Evolutionary conservation across 2,329 filamentous ascomycete genomes (phyloP).

Genomic region (Penicillium sp.): DNA sequence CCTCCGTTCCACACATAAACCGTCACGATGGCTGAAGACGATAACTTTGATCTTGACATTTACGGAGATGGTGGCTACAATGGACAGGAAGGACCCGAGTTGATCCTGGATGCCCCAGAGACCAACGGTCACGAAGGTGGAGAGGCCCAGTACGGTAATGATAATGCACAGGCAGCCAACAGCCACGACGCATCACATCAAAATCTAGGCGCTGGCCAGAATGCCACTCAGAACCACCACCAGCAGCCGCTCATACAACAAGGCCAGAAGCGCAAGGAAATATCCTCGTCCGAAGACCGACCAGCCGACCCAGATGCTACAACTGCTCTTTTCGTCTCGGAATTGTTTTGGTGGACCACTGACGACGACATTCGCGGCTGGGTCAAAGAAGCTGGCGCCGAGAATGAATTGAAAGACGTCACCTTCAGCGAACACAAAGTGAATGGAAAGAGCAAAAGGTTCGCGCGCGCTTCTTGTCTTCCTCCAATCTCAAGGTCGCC

Average conservation of each 20-base stretch:
- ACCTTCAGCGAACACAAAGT: conserved; percentile 99
- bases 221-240: conserved; percentile 33
- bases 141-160: conserved; percentile 23
- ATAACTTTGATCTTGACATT: conserved; percentile 69
- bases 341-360: conserved; percentile 94
- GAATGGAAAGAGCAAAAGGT: conserved; percentile 98
- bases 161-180: conserved; percentile 23
- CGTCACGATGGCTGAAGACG: conserved; percentile 51
- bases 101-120: conserved; percentile 37
- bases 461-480: conserved; percentile 50
- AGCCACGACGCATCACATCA: conserved; percentile 17
- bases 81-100: conserved; percentile 36
- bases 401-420: conserved; percentile 83
- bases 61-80: conserved; percentile 58
- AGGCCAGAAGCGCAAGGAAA: conserved; percentile 60
- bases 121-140: conserved; percentile 22
- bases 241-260: conserved; percentile 50
- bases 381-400: conserved; percentile 72
- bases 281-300: conserved; percentile 46
- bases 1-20: conserved; percentile 21
- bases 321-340: conserved; percentile 76
- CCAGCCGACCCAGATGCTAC: conserved; percentile 58
- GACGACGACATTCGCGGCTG: conserved; percentile 93
- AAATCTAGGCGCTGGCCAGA: conserved; percentile 16
- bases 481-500: not conserved